These are phyloP conservation scores for Aureobasidium sp. DNA, from an alignment of 2,329 filamentous ascomycete genomes.

Conservation along the genomic window DNA sequence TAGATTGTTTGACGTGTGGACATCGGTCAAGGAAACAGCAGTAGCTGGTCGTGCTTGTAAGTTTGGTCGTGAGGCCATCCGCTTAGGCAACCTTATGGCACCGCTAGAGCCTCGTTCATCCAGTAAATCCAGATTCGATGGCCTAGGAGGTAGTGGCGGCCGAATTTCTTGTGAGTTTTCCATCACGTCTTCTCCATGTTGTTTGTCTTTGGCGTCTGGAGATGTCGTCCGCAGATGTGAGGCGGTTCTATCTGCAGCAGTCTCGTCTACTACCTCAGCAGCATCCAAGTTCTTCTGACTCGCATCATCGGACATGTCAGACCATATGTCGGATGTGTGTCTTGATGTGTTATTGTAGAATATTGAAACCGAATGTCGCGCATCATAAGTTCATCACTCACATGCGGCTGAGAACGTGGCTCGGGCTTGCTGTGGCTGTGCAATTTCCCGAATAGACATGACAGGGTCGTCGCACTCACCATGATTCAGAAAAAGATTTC, in stretches of 20 bases:
- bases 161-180: slow-evolving; percentile 27
- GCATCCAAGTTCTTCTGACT: neutral
- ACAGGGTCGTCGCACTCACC: neutral
- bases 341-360: neutral
- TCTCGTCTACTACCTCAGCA: neutral
- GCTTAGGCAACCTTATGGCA: slow-evolving; percentile 30
- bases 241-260: neutral
- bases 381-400: neutral
- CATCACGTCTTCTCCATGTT: neutral
- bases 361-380: no score
- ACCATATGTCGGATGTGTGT: neutral
- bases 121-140: slow-evolving; percentile 24
- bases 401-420: neutral
- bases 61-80: slow-evolving; percentile 30
- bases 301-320: neutral
- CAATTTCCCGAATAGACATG: neutral
- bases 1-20: slow-evolving; percentile 63
- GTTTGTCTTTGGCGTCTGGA: neutral
- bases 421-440: slow-evolving; percentile 1
- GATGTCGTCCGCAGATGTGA: neutral
- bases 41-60: slow-evolving; percentile 67
- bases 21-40: slow-evolving; percentile 72
- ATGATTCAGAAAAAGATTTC: neutral
- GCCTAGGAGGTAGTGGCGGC: slow-evolving; percentile 33
- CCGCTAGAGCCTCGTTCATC: slow-evolving; percentile 22